phyloP scores from a whole-genome alignment of 257 asterid genomes.

The Lycium ferocissimum region DNA sequence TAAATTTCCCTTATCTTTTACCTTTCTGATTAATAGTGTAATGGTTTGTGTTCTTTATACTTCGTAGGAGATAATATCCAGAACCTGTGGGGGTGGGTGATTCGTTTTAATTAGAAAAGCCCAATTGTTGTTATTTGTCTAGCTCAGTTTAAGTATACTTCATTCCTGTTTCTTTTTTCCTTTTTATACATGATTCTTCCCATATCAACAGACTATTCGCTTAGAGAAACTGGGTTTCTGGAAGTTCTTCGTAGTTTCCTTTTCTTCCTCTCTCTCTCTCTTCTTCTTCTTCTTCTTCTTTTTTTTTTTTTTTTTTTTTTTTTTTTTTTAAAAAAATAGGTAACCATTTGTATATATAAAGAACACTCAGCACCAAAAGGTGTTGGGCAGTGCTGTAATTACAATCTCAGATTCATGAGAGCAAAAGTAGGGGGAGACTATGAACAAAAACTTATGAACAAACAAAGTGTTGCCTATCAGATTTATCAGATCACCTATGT shows the following conservation, averaged over 20 bases:
- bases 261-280: neutral
- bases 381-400: too few species aligned
- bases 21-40: conserved; percentile 20
- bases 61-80: neutral
- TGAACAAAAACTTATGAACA: too few species aligned
- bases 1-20: neutral
- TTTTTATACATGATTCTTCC: neutral
- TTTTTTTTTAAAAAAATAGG: too few species aligned
- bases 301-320: too few species aligned
- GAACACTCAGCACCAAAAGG: too few species aligned
- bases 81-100: conserved; percentile 5
- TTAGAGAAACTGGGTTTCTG: neutral
- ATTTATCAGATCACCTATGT: too few species aligned
- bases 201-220: neutral
- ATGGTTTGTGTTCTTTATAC: neutral
- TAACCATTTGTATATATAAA: too few species aligned
- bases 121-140: conserved; percentile 15
- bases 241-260: conserved; percentile 21
- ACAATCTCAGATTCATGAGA: too few species aligned
- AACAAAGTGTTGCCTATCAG: too few species aligned
- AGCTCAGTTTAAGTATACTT: neutral
- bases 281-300: too few species aligned
- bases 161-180: neutral
- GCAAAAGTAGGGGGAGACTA: too few species aligned
- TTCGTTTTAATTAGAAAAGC: neutral